Evolutionary conservation across 306 rosid species (phyloP), one percentile per base, ranked within the genome.

Genomic region (Argentina anserina): DNA sequence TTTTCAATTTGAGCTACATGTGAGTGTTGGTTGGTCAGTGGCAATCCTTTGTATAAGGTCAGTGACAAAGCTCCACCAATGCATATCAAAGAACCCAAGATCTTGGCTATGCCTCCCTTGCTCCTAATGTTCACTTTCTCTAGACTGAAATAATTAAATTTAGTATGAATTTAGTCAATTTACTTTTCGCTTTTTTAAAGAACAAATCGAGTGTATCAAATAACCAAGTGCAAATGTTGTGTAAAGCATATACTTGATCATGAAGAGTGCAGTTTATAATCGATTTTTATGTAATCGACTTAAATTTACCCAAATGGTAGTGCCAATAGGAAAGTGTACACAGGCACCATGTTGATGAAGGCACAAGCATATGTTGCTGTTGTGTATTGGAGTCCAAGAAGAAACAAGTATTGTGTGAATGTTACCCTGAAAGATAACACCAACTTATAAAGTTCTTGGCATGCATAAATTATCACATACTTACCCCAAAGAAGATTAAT

Each of bases 301-400:
- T 15, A 20, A 34, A 73, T 83, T 75, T 77, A 93, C 98, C 97
- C 88, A 74, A 93, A 89, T 73, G 90, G 87, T 36, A 91, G 85
- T 28, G 96, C 91, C 59, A 89, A 41, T 29, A 93, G 64, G 85
- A 93, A 93, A 3, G 98, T 93, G 81, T 81, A 74, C 36, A 86
- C 94, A 3, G 94, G 97, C 71, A 89, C 98, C 81, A 75, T 81
- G 84, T 91, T 93, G 87, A 91, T 71, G 85, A 93, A 93, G 58
- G 98, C 97, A 80, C 97, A 93, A 0, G 97, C 70, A 84, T 83
- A 85, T 20, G 96, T 87, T 9, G 94, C 85, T 43, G 97, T 86
- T 18, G 98, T 93, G 78, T 82, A 82, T 65, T 84, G 75, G 50
- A 93, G 97, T 75, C 97, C 98, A 66, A 85, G 76, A 58, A 90